Evolutionary conservation across 352 stramenopile genomes (phyloP).

Genomic region (Pythium apleroticum): DNA sequence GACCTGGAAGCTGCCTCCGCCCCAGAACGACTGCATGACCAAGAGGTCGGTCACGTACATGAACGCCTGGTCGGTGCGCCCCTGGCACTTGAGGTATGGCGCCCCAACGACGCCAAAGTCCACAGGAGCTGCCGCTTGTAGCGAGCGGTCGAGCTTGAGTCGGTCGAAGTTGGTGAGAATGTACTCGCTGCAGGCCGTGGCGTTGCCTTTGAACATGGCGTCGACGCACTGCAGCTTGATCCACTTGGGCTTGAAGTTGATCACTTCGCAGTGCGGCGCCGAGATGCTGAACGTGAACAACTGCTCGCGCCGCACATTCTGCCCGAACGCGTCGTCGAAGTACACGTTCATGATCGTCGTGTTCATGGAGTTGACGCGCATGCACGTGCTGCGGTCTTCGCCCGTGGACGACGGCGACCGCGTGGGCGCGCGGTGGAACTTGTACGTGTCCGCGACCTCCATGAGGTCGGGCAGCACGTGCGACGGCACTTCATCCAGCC

Average conservation of each 20-base stretch:
- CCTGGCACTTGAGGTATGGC: conserved; percentile 32
- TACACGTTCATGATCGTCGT: conserved; percentile 23
- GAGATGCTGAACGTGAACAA: conserved; percentile 40
- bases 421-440: conserved; percentile 28
- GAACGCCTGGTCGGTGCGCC: conserved; percentile 23
- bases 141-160: conserved; percentile 16
- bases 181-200: conserved; percentile 26
- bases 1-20: conserved; percentile 33
- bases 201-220: conserved; percentile 16
- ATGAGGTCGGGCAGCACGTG: conserved; percentile 33
- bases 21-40: conserved; percentile 36
- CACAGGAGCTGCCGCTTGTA: conserved; percentile 29
- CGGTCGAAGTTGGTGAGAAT: conserved; percentile 37
- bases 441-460: conserved; percentile 29
- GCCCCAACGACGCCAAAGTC: conserved; percentile 31
- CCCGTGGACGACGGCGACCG: conserved; percentile 24
- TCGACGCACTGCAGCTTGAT: conserved; percentile 15
- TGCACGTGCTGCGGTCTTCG: conserved; percentile 35
- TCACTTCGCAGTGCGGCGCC: conserved; percentile 32
- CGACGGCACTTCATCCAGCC: conserved; percentile 37
- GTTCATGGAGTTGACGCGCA: conserved; percentile 37
- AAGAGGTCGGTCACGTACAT: conserved; percentile 36
- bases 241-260: conserved; percentile 37
- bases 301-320: conserved; percentile 26
- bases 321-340: conserved; percentile 39